Base-by-base conservation (phyloP, 495 filamentous ascomycete genomes). In the Penicillium argentinense region DNA sequence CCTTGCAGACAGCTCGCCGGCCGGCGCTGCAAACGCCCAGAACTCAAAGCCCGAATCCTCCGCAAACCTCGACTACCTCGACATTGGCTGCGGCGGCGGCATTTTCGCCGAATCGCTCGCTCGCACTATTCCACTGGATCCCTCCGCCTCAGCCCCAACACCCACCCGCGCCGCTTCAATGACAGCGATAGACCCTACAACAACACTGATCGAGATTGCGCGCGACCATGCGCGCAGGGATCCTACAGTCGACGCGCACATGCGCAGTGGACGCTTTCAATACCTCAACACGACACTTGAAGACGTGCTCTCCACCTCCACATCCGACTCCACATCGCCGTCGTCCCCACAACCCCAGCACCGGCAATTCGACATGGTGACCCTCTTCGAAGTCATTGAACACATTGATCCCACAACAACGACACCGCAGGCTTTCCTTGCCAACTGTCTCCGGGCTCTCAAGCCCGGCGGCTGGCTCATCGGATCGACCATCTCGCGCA, bases 41-140 rank as follows among this genome's bases (percentile, higher is more conserved):
- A 39, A 45, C 32, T 16, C 37, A 39, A 26, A 3, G 28, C 7
- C 28, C 34, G 18, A 22, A 4, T 39, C 45, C 13, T 37, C 49
- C 53, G 59, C 66, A 44, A 59, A 68, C 34, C 66, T 91, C 4
- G 69, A 79, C 36, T 96, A 89, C 68, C 85, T 98, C 25, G 95
- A 97, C 67, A 79, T 98, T 39, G 93, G 93, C 59, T 97, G 95
- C 68, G 93, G 93, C 49, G 93, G 90, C 19, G 93, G 93, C 37
- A 98, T 98, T 66, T 95, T 97, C 62, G 88, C 91, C 41, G 93
- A 98, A 59, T 88, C 83, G 3, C 87, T 93, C 6, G 91, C 95
- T 3, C 81, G 93, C n/a, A 75, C 67, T 3, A 71, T 80, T 37
- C 68, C 63, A 1, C 33, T 49, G 16, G 51, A 57, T 13, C 68